Base-by-base conservation (phyloP, 192 early-diverging fungal species). In the Entomortierella lignicola region DNA sequence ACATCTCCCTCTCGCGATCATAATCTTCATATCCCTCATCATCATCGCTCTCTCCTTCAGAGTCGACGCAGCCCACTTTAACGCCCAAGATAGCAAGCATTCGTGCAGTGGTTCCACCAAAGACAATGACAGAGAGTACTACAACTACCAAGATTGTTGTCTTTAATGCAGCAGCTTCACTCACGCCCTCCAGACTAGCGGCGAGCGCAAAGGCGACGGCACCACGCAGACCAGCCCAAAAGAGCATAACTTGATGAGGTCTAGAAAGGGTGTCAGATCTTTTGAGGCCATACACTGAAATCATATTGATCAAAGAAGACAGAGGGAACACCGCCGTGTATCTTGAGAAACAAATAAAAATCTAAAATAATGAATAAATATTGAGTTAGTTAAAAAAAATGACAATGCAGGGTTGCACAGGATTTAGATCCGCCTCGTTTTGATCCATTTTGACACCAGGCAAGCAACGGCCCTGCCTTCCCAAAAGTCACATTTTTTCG, bases 171-270 rank as follows among this genome's bases (percentile, higher is more conserved):
- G 90, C 80, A 4, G 86, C 92, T 31, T 79, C 75, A 57, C 84
- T 88, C 30, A 89, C 82, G 20, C 89, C 92, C 1, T 85, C 84
- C 4, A 98, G 84, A 69, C 95, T 91, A 66, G 92, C 94, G 11
- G 95, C 92, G 31, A 99, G 85, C 0, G 98, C 98, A 83, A 98
- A 97, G 0, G 98, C 96, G 13, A 99, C 97, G 7, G 98, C 97
- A 8, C 98, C 98, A 39, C 98, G 93, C 3, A 99, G 84, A 30
- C 82, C 82, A 17, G 96, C 92, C 96, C 96, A 99, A 82, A 95
- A 97, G 8, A 99, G 73, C 96, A 99, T 98, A 17, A 93, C 88
- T 77, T 97, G 95, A 77, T 96, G 91, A 15, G 86, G 86, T 56
- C 87, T 80, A 15, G 81, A 88, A 59, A 80, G 72, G 43, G 68